A percentile compares a stretch with the other conserved stretches of the same genome.
phyloP scores from a whole-genome alignment of 139 green algal species.

The Bryopsis sp. region DNA sequence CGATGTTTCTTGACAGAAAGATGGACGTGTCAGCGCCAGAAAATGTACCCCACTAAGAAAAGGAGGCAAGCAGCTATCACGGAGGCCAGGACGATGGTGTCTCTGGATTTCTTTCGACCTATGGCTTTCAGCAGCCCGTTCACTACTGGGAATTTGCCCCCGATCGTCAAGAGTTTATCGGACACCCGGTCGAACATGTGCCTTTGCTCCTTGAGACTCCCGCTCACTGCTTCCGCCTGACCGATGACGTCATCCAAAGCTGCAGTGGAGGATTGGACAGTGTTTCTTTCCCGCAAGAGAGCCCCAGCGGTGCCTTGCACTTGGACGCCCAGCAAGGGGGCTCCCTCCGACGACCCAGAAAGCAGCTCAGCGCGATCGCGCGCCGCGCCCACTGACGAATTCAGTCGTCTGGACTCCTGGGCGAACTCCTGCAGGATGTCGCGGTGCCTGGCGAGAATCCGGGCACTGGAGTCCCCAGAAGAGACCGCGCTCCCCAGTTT shows the following conservation, averaged over 20 bases:
- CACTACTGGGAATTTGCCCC: conserved; percentile 69
- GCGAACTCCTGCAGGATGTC: conserved; percentile 88
- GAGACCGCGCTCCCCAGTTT: conserved; percentile 53
- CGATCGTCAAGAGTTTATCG: conserved; percentile 50
- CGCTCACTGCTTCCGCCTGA: conserved; percentile 50
- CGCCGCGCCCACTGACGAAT: conserved; percentile 43
- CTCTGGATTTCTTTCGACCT: conserved; percentile 70
- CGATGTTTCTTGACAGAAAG: too few species aligned
- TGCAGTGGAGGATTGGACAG: conserved; percentile 38
- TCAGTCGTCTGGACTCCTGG: conserved; percentile 71
- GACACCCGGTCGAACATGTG: conserved; percentile 35
- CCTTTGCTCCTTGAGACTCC: conserved; percentile 48
- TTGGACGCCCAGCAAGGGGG: conserved; percentile 38
- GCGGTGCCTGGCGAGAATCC: conserved; percentile 82
- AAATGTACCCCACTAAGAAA: conserved; percentile 77
- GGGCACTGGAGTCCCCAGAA: conserved; percentile 54
- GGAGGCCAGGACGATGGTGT: conserved; percentile 78
- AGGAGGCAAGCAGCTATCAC: conserved; percentile 73
- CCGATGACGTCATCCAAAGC: conserved; percentile 79
- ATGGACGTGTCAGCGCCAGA: conserved; percentile 2
- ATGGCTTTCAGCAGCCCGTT: conserved; percentile 78
- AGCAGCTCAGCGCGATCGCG: conserved; percentile 67
- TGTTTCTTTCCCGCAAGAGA: conserved; percentile 69
- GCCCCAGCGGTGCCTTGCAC: conserved; percentile 38
- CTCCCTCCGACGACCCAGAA: conserved; percentile 25